A percentile compares a stretch with the other conserved stretches of the same genome.
These are phyloP conservation scores for Ogataea siamensis DNA, from an alignment of 805 yeast genomes.

Conservation along the genomic window DNA sequence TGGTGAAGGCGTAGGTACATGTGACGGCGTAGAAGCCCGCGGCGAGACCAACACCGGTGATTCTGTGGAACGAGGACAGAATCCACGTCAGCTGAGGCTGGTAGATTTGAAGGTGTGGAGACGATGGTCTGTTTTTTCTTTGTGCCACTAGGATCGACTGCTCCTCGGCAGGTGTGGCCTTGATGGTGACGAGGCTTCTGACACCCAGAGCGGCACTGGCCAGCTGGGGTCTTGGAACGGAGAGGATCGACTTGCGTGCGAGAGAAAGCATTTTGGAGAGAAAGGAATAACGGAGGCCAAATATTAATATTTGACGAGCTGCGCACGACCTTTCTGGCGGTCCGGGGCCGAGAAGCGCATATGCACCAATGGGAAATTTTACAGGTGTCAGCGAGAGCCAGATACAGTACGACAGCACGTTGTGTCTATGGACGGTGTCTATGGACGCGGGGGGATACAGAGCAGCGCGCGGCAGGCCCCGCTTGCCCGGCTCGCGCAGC, in stretches of 20 bases:
- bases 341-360: slow-evolving; percentile 12
- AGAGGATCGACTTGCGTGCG: slow-evolving; percentile 24
- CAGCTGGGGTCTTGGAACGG: slow-evolving; percentile 10
- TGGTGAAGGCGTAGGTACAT: slow-evolving; percentile 67
- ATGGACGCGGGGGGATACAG: neutral
- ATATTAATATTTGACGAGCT: neutral
- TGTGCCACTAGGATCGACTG: slow-evolving; percentile 72
- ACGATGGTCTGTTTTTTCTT: slow-evolving; percentile 82
- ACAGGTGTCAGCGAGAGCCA: slow-evolving; percentile 6
- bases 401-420: neutral
- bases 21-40: slow-evolving; percentile 77
- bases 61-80: slow-evolving; percentile 79
- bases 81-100: slow-evolving; percentile 86
- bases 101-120: slow-evolving; percentile 89
- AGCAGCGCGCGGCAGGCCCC: neutral
- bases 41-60: slow-evolving; percentile 83
- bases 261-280: slow-evolving; percentile 15
- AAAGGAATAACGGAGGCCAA: slow-evolving; percentile 3
- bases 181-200: slow-evolving; percentile 41
- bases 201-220: slow-evolving; percentile 16
- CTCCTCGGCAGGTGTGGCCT: slow-evolving; percentile 60
- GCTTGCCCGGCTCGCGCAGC: neutral
- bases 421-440: neutral
- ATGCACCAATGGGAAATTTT: slow-evolving; percentile 5
- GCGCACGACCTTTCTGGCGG: slow-evolving; percentile 9